Conservation (phyloP, 768 basidiomycete species). For the Mycena pura region DNA sequence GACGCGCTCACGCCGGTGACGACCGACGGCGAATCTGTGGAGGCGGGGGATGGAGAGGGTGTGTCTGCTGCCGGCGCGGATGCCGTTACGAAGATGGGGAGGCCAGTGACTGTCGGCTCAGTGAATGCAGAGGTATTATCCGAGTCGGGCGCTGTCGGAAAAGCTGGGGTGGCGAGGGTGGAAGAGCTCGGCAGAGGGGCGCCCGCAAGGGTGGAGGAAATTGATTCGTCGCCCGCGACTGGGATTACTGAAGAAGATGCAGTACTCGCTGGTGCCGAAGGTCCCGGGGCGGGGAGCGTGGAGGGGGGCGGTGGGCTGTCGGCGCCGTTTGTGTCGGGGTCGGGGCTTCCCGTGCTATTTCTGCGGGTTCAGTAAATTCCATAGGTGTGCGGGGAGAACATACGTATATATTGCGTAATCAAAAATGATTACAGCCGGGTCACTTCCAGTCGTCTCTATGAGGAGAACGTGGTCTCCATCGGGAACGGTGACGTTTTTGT, state of each 20-base stretch:
- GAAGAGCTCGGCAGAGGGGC: no score
- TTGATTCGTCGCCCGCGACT: no score
- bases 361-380: not conserved
- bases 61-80: not conserved
- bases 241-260: no score
- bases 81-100: not conserved
- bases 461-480: slow-evolving; percentile 26
- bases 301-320: not conserved
- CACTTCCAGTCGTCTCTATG: slow-evolving; percentile 21
- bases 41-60: not conserved
- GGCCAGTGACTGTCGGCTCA: not conserved
- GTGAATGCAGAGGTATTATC: not conserved
- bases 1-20: not conserved
- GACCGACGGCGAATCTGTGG: not conserved
- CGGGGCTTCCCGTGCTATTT: not conserved
- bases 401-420: slow-evolving; percentile 31
- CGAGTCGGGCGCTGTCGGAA: slow-evolving; percentile 3
- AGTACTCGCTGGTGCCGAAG: not conserved
- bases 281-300: not conserved
- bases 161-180: not conserved
- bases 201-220: no score
- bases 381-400: not conserved
- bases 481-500: slow-evolving; percentile 11
- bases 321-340: no score
- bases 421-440: slow-evolving; percentile 27